Percentiles rank a stretch among this genome's conserved stretches.
These are phyloP conservation scores for Dimocarpus longan DNA, from an alignment of 345 rosid genomes.

Conservation along the genomic window DNA sequence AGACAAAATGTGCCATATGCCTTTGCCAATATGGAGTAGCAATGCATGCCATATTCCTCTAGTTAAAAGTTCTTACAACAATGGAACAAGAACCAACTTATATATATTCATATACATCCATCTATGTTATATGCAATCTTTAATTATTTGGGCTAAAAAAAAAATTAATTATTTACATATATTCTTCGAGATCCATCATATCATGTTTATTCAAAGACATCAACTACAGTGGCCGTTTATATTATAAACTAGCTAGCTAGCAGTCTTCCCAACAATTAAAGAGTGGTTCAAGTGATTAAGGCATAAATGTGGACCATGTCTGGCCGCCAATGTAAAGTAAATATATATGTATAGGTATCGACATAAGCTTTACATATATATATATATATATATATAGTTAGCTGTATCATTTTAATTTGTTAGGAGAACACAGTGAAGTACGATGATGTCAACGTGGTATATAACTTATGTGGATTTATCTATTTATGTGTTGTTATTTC, in stretches of 20 bases:
- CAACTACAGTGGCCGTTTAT: not conserved
- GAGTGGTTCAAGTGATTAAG: conserved; percentile 36
- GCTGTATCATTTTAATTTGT: too few species aligned
- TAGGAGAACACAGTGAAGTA: not conserved
- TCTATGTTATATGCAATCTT: not conserved
- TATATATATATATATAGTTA: not conserved
- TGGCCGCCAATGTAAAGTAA: conserved; percentile 16
- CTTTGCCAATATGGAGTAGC: conserved; percentile 1
- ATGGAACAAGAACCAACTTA: conserved; percentile 24
- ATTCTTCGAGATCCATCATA: conserved; percentile 17
- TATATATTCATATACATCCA: conserved; percentile 12
- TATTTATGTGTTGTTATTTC: too few species aligned
- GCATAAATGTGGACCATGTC: conserved; percentile 45
- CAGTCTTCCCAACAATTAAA: conserved; percentile 27
- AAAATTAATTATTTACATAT: not conserved
- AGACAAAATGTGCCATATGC: conserved; percentile 46
- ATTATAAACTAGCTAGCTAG: conserved; percentile 10
- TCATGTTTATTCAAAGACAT: conserved; percentile 6
- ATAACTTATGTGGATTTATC: not conserved
- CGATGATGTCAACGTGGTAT: not conserved
- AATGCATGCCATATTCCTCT: conserved; percentile 32
- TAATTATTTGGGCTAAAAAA: too few species aligned
- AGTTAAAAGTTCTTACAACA: conserved; percentile 17
- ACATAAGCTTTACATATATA: not conserved
- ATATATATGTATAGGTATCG: not conserved